A percentile compares a stretch with the other conserved stretches of the same genome.
Conservation (phyloP, 2,329 filamentous ascomycete genomes). For the Coniochaeta hoffmannii region DNA sequence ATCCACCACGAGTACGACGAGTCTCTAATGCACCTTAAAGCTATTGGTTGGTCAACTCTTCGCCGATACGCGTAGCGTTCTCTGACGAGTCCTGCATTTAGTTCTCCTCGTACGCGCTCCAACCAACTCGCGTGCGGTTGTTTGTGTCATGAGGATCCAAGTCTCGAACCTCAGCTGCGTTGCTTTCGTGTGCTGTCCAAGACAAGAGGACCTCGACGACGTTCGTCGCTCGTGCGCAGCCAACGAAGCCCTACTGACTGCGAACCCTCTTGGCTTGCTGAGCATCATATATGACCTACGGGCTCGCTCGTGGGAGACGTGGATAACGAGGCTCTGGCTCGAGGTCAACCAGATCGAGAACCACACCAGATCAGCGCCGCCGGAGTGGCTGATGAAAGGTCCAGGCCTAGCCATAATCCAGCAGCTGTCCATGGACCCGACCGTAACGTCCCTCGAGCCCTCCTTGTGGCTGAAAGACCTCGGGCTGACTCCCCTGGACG, state of each 20-base stretch:
- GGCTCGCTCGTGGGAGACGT: background rate
- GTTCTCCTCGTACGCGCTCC: background rate
- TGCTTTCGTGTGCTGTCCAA: background rate
- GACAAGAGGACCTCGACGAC: background rate
- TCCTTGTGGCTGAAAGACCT: background rate
- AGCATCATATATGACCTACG: background rate
- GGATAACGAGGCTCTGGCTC: constrained; percentile 1
- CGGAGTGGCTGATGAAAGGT: background rate
- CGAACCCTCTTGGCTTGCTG: background rate
- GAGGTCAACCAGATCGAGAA: background rate
- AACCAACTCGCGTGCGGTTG: background rate
- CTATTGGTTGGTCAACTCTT: background rate
- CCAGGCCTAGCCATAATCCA: background rate
- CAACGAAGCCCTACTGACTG: background rate
- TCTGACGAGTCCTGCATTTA: background rate
- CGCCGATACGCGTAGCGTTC: background rate
- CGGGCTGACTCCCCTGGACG: background rate
- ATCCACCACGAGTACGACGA: background rate
- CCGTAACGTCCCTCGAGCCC: background rate
- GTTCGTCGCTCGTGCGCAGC: background rate
- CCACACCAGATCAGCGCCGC: background rate
- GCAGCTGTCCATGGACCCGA: background rate
- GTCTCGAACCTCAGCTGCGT: background rate
- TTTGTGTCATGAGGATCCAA: constrained; percentile 1
- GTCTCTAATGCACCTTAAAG: background rate